Base-by-base conservation (phyloP, 495 filamentous ascomycete species). In the Neurospora sp. region DNA sequence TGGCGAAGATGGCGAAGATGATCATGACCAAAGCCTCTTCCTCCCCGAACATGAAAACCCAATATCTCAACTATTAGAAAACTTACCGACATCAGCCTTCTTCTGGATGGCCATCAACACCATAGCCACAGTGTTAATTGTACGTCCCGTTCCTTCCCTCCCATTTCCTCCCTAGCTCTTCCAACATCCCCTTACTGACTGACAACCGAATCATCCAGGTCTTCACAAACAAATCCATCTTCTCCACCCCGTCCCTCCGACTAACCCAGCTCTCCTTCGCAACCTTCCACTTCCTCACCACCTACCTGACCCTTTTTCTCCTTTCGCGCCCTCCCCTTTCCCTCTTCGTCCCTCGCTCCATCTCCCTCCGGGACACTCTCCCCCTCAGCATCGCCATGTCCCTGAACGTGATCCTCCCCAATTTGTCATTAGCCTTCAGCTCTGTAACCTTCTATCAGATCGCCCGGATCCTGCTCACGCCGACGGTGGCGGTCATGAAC, bases 151-250 rank as follows among this genome's bases (percentile, higher is more conserved):
- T 37, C 72, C 69, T 68, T 18, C 44, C 61, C 73, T 38, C 31
- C 10, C 39, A 39, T 48, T 27, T 41, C 71, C 74, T 70, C 71
- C 68, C 9, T 44, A 27, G 1, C 14, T 41, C 40, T 42, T 18
- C 40, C 14, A 27, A 42, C n/a, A 41, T 46, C 68, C 22, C 12
- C 59, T 10, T 16, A 69, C 77, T 78, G 53, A 78, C 72, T 78
- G 53, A 78, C 72, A 16, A 69, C 70, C 20, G 22, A 48, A 35
- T 8, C 35, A 46, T 12, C n/a, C 73, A 92, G 91, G 90, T 93
- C 70, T 93, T 93, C 79, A 91, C 88, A 46, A 93, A 93, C 81
- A 93, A 93, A 80, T 86, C 85, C 61, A 91, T 93, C 76, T 92
- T 93, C 81, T 87, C 89, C 31, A 86, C 91, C 73, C 85, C 88